Conservation (phyloP, 208 protist genomes). For the Wallacemonas sp. region DNA sequence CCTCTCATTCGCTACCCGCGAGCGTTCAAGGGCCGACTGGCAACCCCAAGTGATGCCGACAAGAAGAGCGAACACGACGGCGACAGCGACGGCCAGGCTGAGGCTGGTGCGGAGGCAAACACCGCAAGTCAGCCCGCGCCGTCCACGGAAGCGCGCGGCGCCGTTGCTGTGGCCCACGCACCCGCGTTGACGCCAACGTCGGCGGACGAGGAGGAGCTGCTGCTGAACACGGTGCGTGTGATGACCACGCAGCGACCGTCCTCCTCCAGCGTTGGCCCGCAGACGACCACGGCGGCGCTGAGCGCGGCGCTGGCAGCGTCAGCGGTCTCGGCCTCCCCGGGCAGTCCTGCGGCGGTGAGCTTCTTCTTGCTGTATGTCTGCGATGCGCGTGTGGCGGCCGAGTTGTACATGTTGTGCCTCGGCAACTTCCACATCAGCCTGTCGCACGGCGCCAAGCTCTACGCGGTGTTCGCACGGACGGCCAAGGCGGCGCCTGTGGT, state of each 20-base stretch:
- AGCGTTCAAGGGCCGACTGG: not conserved
- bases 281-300: constrained; percentile 3
- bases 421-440: constrained; percentile 58
- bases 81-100: not conserved
- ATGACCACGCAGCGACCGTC: constrained; percentile 4
- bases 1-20: not conserved
- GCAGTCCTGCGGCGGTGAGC: not conserved
- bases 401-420: constrained; percentile 68
- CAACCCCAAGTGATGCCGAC: not conserved
- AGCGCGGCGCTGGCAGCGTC: constrained; percentile 5
- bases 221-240: constrained; percentile 33
- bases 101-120: not conserved
- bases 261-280: not conserved
- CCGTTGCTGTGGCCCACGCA: not conserved
- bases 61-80: not conserved
- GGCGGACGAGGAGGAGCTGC: constrained; percentile 33
- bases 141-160: too few relatives aligned
- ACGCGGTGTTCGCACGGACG: constrained; percentile 35
- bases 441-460: constrained; percentile 41
- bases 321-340: not conserved
- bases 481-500: constrained; percentile 33
- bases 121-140: too few relatives aligned
- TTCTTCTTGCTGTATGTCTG: constrained; percentile 54
- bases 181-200: not conserved
- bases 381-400: constrained; percentile 67